Evolutionary conservation across 2,329 filamentous ascomycete species (phyloP), one percentile per base, ranked within the genome.

Genomic region (Amphichorda felina): DNA sequence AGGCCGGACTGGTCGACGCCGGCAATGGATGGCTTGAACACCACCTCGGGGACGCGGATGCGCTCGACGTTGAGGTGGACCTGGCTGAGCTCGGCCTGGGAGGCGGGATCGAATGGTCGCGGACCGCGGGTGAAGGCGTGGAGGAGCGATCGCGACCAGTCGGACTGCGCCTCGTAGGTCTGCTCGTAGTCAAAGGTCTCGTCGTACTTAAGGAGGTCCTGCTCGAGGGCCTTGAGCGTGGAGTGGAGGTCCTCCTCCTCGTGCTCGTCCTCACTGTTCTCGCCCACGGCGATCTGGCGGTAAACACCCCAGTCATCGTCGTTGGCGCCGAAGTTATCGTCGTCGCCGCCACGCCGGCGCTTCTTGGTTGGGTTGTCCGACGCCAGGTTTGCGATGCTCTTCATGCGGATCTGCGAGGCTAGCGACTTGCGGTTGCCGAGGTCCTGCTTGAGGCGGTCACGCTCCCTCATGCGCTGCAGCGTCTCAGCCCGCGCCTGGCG

Each of bases 301-400:
- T 98, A 98, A 11, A 98, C 86, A 39, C 86, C 86, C 91, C 91
- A 98, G 56, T 98, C 91, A 38, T 93, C 88, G 51, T 98, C 91
- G 55, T 98, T 89, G 34, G 88, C 88, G 38, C 91, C 91, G 52
- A 98, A 98, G 40, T 85, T 87, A 53, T 98, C 91, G 49, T 98
- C 91, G 52, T 96, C 89, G 4, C 81, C 84, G 7, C 86, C 87
- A 14, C 88, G 78, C 11, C 86, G 70, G 38, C 89, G 75, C 58
- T 94, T 93, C 55, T 88, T 87, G 43, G 70, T 66, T 1, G 89
- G 87, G 5, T 75, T 79, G 56, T 98, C 91, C 0, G 89, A 88
- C 3, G 91, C 91, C 2, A 98, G 78, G 51, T 94, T 95, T 40
- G 91, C 91, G 39, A 98, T 87, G 34, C 81, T 89, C 63, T 96